Evolutionary conservation across 495 filamentous ascomycete species (phyloP), one percentile per base, ranked within the genome.

Genomic region (Annulohypoxylon bovei): DNA sequence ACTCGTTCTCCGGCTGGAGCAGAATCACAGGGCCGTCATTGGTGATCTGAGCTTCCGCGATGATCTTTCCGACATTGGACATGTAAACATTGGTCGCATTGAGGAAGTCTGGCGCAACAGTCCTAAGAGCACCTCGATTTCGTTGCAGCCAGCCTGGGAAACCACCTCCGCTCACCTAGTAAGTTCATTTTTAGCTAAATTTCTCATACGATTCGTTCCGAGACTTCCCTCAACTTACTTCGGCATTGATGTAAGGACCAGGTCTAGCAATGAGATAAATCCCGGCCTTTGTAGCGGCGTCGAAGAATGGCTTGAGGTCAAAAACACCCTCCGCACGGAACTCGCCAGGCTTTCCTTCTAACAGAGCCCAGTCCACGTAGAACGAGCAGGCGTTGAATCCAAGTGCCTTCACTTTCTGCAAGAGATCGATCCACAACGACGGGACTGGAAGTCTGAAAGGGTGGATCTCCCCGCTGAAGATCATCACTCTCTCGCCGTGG

Each of bases 1-100:
- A 93, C 68, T 93, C 91, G 67, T 94, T 94, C 73, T 94, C 92
- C 0, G 91, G 90, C 79, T 95, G 92, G 40, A 90, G 83, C 2
- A 94, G 81, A 56, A 94, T 92, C 22, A 94, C 83, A 0, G 91
- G 91, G 1, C 92, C 92, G 6, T 90, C 92, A 65, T 93, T 91
- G 1, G 90, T 93, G 65, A 94, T 92, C 66, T 94, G 91, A 3
- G 87, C 88, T 30, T 88, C 86, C 7, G 92, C 90, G 70, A 95
- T 88, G 9, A 90, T 86, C 23, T 81, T 79, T 30, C 84, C 85
- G 65, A 92, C 82, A 30, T 86, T 76, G 7, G 76, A 63, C 16
- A 84, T 80, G 55, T 90, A 90, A 78, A 88, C 86, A 54, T 92
- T 80, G 1, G 91, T 93, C 25, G 91, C 85, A 39, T 89, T 82